phyloP scores from a whole-genome alignment of 2,329 filamentous ascomycete species.

The Myriosclerotinia duriaeana region DNA sequence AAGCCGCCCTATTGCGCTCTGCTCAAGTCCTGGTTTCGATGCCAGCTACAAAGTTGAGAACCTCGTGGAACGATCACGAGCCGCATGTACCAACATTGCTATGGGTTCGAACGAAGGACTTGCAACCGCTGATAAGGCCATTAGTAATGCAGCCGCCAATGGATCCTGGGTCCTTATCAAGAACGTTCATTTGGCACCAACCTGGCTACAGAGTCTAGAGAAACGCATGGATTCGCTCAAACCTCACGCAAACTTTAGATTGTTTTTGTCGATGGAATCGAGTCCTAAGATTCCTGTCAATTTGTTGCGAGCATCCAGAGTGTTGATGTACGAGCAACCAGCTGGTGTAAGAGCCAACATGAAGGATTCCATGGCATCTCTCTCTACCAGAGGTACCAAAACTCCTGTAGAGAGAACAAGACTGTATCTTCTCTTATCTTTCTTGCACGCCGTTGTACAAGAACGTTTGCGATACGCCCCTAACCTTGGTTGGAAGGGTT shows the following conservation, averaged over 20 bases:
- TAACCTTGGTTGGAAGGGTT: conserved; percentile 92
- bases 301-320: conserved; percentile 84
- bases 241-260: conserved; percentile 85
- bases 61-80: conserved; percentile 78
- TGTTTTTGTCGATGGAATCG: conserved; percentile 98
- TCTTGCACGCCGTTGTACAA: conserved; percentile 93
- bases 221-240: conserved; percentile 96
- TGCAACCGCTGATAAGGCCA: conserved; percentile 90
- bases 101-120: conserved; percentile 98
- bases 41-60: conserved; percentile 99
- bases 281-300: conserved; percentile 97
- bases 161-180: conserved; percentile 98
- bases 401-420: conserved; percentile 87
- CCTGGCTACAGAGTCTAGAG: conserved; percentile 95
- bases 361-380: conserved; percentile 89
- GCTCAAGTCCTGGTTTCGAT: conserved; percentile 94
- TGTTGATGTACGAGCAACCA: conserved; percentile 97
- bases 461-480: conserved; percentile 93
- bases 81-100: conserved; percentile 91
- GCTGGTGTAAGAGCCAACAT: conserved; percentile 96
- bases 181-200: conserved; percentile 94
- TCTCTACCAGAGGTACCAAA: conserved; percentile 73
- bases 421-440: conserved; percentile 86
- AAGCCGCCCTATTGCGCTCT: conserved; percentile 82
- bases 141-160: conserved; percentile 84